Percentiles rank a stretch among this genome's conserved stretches.
Evolutionary conservation across 2,329 filamentous ascomycete genomes (phyloP).

Genomic region (Phoma sp.): DNA sequence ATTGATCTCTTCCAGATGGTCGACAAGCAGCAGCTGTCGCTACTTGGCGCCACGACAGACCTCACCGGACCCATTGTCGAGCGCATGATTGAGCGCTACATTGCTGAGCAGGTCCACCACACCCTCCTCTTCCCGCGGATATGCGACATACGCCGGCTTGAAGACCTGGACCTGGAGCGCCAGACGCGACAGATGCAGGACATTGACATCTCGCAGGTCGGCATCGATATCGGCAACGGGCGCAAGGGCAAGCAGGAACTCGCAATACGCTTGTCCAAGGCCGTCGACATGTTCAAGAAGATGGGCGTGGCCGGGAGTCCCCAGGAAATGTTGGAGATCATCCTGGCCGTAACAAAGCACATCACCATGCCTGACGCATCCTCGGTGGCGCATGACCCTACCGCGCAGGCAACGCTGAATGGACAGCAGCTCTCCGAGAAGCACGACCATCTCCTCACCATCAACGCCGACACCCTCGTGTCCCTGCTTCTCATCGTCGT

Average conservation of each 20-base stretch:
- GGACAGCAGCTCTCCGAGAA: conserved; percentile 57
- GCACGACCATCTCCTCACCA: conserved; percentile 64
- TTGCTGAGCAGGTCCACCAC: conserved; percentile 91
- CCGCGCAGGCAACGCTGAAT: conserved; percentile 34
- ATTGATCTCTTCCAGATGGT: conserved; percentile 97
- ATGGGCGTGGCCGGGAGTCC: conserved; percentile 80
- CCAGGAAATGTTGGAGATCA: conserved; percentile 85
- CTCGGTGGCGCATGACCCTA: conserved; percentile 32
- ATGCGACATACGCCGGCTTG: conserved; percentile 76
- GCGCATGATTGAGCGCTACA: conserved; percentile 91
- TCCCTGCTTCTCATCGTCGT: conserved; percentile 91
- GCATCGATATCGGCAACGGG: conserved; percentile 83
- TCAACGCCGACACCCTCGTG: conserved; percentile 90
- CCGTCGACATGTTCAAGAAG: conserved; percentile 88
- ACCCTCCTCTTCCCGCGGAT: conserved; percentile 82
- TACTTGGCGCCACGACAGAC: conserved; percentile 91
- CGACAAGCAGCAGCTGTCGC: conserved; percentile 92
- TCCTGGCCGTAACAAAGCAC: conserved; percentile 82
- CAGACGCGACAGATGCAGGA: conserved; percentile 93
- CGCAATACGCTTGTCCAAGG: conserved; percentile 75
- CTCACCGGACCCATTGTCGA: conserved; percentile 92
- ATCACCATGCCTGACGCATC: conserved; percentile 68
- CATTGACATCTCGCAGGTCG: conserved; percentile 93
- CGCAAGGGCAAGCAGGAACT: conserved; percentile 81
- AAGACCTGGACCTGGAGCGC: conserved; percentile 86